Evolutionary conservation across 2,329 filamentous ascomycete genomes (phyloP).

Genomic region (Fusarium oxysporum): DNA sequence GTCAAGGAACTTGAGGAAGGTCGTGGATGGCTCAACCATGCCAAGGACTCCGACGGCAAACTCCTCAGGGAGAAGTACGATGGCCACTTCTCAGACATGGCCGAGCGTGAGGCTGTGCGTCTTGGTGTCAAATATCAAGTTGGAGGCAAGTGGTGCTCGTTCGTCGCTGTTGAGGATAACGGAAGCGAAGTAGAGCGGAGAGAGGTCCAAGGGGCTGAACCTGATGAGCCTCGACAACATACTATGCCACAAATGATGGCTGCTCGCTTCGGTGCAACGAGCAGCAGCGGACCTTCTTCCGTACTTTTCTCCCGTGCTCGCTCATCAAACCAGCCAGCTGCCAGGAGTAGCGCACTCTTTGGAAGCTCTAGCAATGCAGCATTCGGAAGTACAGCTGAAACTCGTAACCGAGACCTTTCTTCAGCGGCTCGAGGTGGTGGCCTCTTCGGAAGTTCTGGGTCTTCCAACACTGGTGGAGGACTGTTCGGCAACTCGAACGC

Average conservation of each 20-base stretch:
- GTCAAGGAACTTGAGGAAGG: conserved; percentile 77
- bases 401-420: not conserved
- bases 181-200: conserved; percentile 4
- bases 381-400: rapidly evolving
- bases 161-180: conserved; percentile 72
- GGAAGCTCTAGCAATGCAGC: not conserved
- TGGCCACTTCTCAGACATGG: conserved; percentile 67
- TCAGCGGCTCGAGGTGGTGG: not conserved
- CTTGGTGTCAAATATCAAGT: conserved; percentile 76
- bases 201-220: not conserved
- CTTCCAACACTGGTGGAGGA: not conserved
- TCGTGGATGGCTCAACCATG: conserved; percentile 72
- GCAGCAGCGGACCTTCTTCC: rapidly evolving
- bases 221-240: rapidly evolving
- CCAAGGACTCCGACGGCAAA: conserved; percentile 58
- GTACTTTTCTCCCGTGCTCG: too few species aligned
- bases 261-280: not conserved
- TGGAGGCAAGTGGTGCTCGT: conserved; percentile 77
- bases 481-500: not conserved
- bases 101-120: conserved; percentile 73
- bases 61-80: conserved; percentile 60
- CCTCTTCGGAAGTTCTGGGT: not conserved
- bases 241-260: not conserved
- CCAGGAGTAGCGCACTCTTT: not conserved
- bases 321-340: too few species aligned